Conservation (phyloP, 164 flowering plant genomes). For the Taxillus chinensis region DNA sequence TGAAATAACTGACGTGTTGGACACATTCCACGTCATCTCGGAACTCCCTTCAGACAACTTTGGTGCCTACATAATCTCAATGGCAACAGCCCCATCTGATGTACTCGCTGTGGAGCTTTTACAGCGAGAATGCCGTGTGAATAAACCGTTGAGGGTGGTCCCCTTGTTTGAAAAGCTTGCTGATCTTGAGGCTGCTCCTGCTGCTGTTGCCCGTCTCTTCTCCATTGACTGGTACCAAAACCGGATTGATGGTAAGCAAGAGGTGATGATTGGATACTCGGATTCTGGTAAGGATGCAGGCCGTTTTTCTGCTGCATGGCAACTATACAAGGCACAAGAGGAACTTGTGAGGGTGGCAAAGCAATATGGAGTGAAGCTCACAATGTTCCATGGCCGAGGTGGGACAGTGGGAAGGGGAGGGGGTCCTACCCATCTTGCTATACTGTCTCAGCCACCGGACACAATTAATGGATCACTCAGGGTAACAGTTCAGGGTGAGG, state of each 20-base stretch:
- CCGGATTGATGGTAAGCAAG: slow-evolving; percentile 26
- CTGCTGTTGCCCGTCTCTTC: slow-evolving; percentile 48
- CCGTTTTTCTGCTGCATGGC: slow-evolving; percentile 97
- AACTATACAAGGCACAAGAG: slow-evolving; percentile 91
- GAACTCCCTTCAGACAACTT: slow-evolving; percentile 50
- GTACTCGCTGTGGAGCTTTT: slow-evolving; percentile 60
- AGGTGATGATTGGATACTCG: slow-evolving; percentile 51
- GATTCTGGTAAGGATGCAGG: slow-evolving; percentile 86
- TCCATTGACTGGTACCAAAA: slow-evolving; percentile 49
- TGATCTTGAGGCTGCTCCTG: slow-evolving; percentile 80
- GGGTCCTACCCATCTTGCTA: slow-evolving; percentile 98
- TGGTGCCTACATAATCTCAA: slow-evolving; percentile 87
- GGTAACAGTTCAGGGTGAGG: slow-evolving; percentile 97
- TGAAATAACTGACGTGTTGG: slow-evolving; percentile 48
- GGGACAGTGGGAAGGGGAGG: slow-evolving; percentile 99
- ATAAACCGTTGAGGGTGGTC: slow-evolving; percentile 67
- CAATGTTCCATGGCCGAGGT: slow-evolving; percentile 99
- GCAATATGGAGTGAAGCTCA: slow-evolving; percentile 76
- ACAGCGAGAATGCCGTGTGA: slow-evolving; percentile 45
- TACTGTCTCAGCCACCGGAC: slow-evolving; percentile 97
- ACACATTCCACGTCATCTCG: slow-evolving; percentile 41
- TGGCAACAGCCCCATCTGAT: slow-evolving; percentile 67
- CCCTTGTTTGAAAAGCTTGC: slow-evolving; percentile 95
- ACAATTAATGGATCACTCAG: slow-evolving; percentile 92
- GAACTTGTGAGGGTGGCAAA: slow-evolving; percentile 92